Percentiles rank a stretch among this genome's conserved stretches.
Conservation (phyloP, 768 basidiomycete genomes). For the Mycena maculata region DNA sequence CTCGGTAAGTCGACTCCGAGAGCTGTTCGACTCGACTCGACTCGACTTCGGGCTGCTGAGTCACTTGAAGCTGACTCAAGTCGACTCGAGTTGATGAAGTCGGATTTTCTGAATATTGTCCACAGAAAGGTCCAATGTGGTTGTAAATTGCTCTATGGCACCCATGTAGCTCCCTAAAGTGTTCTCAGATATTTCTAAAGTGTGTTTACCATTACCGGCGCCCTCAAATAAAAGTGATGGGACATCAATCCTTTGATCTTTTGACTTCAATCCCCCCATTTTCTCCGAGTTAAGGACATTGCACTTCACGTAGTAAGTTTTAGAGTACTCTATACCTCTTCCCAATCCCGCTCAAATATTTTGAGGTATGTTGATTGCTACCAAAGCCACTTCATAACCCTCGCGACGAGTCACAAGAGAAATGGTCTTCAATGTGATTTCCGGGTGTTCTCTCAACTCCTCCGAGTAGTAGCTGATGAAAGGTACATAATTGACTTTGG, state of each 20-base stretch:
- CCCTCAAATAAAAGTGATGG: constrained; percentile 14
- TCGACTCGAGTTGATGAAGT: background rate
- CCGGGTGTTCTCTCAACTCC: constrained; percentile 8
- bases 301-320: constrained; percentile 11
- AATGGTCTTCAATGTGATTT: constrained; percentile 15
- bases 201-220: constrained; percentile 12
- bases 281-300: constrained; percentile 13
- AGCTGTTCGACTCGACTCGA: background rate
- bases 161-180: background rate
- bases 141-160: background rate
- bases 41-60: background rate
- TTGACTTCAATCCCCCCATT: constrained; percentile 17
- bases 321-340: constrained; percentile 18
- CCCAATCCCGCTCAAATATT: constrained; percentile 15
- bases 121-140: background rate
- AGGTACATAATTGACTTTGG: constrained; percentile 11
- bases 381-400: constrained; percentile 10
- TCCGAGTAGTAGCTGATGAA: constrained; percentile 6
- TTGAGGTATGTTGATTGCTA: constrained; percentile 8
- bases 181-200: constrained; percentile 17
- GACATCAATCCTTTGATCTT: constrained; percentile 14
- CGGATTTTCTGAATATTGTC: background rate
- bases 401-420: constrained; percentile 7
- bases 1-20: background rate
- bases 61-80: background rate